A percentile compares a stretch with the other conserved stretches of the same genome.
Conservation (phyloP, 2,329 filamentous ascomycete genomes). For the Zarea fungicola region DNA sequence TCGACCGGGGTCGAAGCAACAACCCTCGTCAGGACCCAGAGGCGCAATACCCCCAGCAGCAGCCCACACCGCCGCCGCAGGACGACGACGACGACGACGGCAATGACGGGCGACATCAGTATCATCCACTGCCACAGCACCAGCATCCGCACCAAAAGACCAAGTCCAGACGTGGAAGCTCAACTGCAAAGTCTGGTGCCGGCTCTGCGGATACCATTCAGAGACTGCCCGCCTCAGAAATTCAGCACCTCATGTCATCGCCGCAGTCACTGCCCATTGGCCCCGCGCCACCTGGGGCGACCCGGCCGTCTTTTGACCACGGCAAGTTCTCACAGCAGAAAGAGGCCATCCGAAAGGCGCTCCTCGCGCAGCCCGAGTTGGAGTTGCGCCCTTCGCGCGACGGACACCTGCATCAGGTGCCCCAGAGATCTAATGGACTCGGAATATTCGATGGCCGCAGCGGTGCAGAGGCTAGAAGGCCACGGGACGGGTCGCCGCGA, state of each 20-base stretch:
- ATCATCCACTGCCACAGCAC: neutral
- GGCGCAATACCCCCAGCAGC: neutral
- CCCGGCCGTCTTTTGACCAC: slow-evolving; percentile 34
- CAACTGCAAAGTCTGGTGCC: slow-evolving; percentile 26
- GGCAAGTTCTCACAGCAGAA: slow-evolving; percentile 28
- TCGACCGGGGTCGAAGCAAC: slow-evolving; percentile 5
- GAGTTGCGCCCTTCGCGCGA: slow-evolving; percentile 15
- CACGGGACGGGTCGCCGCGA: slow-evolving; percentile 21
- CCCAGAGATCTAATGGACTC: slow-evolving; percentile 18
- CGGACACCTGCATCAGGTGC: neutral
- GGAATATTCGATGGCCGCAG: slow-evolving; percentile 13
- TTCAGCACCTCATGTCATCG: slow-evolving; percentile 51
- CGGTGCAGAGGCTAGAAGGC: slow-evolving; percentile 18
- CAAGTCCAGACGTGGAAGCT: slow-evolving; percentile 23
- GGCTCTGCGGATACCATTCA: slow-evolving; percentile 41
- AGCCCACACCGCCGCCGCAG: slow-evolving; percentile 4
- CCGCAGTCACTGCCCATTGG: slow-evolving; percentile 55
- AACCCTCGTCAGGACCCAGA: neutral
- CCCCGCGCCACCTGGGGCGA: slow-evolving; percentile 25
- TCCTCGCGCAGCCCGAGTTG: slow-evolving; percentile 23
- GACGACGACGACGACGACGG: too few relatives aligned
- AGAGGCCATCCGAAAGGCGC: slow-evolving; percentile 26
- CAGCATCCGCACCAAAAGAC: slow-evolving; percentile 1
- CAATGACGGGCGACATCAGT: too few relatives aligned
- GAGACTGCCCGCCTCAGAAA: slow-evolving; percentile 53